Conservation (phyloP, 768 basidiomycete species). For the Leccinum pellstonianum region DNA sequence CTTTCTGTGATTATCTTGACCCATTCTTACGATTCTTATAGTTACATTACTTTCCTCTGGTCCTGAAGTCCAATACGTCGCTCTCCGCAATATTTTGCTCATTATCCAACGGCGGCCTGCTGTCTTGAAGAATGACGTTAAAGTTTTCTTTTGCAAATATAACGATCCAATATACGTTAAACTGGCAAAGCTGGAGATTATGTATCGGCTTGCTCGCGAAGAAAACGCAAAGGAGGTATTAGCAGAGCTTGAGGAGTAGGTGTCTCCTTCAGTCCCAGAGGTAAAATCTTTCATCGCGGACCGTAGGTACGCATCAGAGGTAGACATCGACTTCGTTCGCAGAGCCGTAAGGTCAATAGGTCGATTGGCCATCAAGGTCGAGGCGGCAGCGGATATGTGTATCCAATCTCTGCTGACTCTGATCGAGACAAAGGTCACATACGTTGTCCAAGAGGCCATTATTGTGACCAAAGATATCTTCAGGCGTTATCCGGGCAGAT, state of each 20-base stretch:
- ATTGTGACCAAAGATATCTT: conserved; percentile 99
- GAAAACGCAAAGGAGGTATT: conserved; percentile 93
- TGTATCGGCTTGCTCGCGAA: conserved; percentile 95
- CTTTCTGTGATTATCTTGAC: not conserved
- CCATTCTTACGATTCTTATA: conserved; percentile 32
- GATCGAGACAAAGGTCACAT: conserved; percentile 90
- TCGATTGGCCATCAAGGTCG: conserved; percentile 96
- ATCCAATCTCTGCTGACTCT: conserved; percentile 83
- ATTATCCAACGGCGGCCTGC: conserved; percentile 94
- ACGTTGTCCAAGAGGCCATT: conserved; percentile 95
- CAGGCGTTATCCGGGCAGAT: conserved; percentile 93
- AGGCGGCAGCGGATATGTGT: conserved; percentile 83
- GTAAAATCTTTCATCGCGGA: not conserved
- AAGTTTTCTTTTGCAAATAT: conserved; percentile 99
- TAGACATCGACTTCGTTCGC: conserved; percentile 96
- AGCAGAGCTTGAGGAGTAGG: conserved; percentile 92
- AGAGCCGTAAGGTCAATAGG: conserved; percentile 98
- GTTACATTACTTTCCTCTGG: conserved; percentile 96
- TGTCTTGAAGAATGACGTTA: conserved; percentile 95
- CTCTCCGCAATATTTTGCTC: conserved; percentile 91
- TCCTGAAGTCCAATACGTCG: conserved; percentile 98
- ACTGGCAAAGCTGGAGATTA: conserved; percentile 96
- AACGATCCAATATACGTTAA: conserved; percentile 99
- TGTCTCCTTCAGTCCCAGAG: not conserved
- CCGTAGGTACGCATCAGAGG: conserved; percentile 91